These are phyloP conservation scores for Trichoderma sp. DNA, from an alignment of 2,329 filamentous ascomycete genomes.

Conservation along the genomic window DNA sequence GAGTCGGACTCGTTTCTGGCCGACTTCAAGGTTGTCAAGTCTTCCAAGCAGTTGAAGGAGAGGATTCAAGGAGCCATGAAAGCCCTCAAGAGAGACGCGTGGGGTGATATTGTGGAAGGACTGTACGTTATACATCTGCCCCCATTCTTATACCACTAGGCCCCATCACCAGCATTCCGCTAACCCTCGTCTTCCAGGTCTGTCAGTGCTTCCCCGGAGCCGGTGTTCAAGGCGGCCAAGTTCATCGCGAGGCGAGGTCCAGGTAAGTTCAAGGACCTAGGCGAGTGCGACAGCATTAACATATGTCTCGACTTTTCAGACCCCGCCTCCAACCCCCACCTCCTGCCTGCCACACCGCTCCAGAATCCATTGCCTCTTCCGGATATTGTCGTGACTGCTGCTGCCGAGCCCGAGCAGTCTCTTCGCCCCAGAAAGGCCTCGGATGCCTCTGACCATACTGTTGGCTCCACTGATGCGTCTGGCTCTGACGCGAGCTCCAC, in stretches of 20 bases:
- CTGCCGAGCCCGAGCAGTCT: background rate
- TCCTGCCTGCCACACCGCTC: slow-evolving; percentile 14
- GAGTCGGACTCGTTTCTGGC: slow-evolving; percentile 13
- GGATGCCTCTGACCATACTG: background rate
- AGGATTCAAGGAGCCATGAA: slow-evolving; percentile 15
- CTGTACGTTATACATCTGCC: slow-evolving; percentile 10
- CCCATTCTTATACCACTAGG: background rate
- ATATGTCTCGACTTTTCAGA: slow-evolving; percentile 20
- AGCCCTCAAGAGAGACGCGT: slow-evolving; percentile 17
- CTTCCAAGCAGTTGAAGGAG: slow-evolving; percentile 22
- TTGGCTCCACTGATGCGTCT: slow-evolving; percentile 9
- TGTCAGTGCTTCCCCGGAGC: background rate
- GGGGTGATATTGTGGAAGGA: slow-evolving; percentile 24
- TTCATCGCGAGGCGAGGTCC: slow-evolving; percentile 24
- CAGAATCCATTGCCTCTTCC: slow-evolving; percentile 4
- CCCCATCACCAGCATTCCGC: background rate
- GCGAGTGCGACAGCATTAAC: slow-evolving; percentile 12
- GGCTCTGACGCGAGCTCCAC: slow-evolving; percentile 17
- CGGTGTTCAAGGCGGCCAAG: slow-evolving; percentile 23
- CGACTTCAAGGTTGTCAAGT: slow-evolving; percentile 22
- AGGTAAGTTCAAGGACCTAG: slow-evolving; percentile 23
- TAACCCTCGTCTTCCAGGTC: slow-evolving; percentile 11
- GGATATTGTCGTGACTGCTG: background rate
- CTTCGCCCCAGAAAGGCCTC: slow-evolving; percentile 5
- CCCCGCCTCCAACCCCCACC: slow-evolving; percentile 18